Evolutionary conservation across 345 rosid genomes (phyloP).

Genomic region (Mallotus nudiflorus): DNA sequence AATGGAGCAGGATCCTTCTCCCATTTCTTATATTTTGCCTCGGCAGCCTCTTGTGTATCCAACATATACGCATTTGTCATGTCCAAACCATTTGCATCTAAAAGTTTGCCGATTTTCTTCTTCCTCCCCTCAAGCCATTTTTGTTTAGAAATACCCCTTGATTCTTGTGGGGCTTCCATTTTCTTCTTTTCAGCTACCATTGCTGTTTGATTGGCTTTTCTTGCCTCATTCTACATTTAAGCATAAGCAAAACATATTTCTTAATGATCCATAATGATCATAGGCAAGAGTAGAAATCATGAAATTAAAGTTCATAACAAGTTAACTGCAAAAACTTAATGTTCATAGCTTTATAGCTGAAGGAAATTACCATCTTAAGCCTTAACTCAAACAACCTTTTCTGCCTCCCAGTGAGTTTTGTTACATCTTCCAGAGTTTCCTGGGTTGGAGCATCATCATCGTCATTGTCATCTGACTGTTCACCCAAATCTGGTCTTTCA

Average conservation of each 20-base stretch:
- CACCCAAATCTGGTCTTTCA: constrained; percentile 41
- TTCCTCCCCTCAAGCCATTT: constrained; percentile 92
- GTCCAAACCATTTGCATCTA: constrained; percentile 92
- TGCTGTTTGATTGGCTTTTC: constrained; percentile 86
- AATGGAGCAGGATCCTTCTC: constrained; percentile 90
- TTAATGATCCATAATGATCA: neutral
- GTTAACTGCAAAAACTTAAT: neutral
- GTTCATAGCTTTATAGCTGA: neutral
- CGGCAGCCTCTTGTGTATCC: constrained; percentile 90
- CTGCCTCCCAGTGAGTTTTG: constrained; percentile 83
- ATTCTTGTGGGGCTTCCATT: constrained; percentile 80
- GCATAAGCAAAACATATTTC: constrained; percentile 4
- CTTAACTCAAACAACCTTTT: constrained; percentile 73
- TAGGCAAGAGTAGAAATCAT: constrained; percentile 2
- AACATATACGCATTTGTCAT: constrained; percentile 79
- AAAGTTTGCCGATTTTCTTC: constrained; percentile 84
- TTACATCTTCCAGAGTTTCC: constrained; percentile 50
- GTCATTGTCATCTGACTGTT: constrained; percentile 45
- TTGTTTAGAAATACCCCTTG: constrained; percentile 88
- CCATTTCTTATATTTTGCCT: constrained; percentile 92
- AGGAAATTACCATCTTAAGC: constrained; percentile 68
- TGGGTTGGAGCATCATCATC: constrained; percentile 35
- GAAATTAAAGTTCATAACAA: neutral
- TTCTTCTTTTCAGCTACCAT: constrained; percentile 88
- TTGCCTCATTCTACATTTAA: constrained; percentile 64